Conservation (phyloP, 2,329 filamentous ascomycete genomes). For the Botrytis paeoniae region DNA sequence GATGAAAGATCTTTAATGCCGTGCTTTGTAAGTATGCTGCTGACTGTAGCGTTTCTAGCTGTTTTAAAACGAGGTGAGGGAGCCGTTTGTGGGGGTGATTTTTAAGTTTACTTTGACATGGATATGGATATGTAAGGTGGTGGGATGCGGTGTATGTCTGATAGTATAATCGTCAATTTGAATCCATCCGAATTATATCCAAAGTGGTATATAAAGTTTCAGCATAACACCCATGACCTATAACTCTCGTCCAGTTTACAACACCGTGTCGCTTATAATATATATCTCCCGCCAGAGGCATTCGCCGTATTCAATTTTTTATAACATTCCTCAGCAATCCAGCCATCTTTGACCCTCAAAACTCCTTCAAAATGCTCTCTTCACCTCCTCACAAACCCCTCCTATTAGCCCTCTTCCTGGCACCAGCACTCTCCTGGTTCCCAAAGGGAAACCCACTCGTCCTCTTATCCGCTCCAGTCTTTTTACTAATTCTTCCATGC, state of each 20-base stretch:
- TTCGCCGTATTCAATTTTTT: neutral
- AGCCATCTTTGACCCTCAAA: neutral
- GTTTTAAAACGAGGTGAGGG: neutral
- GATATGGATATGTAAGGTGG: too few species aligned
- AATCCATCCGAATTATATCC: neutral
- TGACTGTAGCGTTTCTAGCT: neutral
- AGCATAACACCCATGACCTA: neutral
- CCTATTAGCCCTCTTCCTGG: conserved; percentile 31
- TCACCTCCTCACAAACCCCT: conserved; percentile 9
- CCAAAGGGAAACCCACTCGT: conserved; percentile 64
- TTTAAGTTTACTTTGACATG: neutral
- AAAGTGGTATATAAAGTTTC: neutral
- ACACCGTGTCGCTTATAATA: neutral
- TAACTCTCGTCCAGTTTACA: neutral
- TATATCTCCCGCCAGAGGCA: neutral
- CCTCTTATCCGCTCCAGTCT: conserved; percentile 65
- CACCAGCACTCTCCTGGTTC: conserved; percentile 47
- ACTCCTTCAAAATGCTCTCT: neutral
- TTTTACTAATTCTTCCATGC: conserved; percentile 55
- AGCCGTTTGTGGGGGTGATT: neutral
- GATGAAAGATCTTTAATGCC: neutral
- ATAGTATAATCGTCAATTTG: neutral
- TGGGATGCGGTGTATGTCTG: neutral
- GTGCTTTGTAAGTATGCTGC: neutral
- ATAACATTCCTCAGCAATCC: neutral